Evolutionary conservation across 352 stramenopile species (phyloP).

Genomic region (Globisporangium polare): DNA sequence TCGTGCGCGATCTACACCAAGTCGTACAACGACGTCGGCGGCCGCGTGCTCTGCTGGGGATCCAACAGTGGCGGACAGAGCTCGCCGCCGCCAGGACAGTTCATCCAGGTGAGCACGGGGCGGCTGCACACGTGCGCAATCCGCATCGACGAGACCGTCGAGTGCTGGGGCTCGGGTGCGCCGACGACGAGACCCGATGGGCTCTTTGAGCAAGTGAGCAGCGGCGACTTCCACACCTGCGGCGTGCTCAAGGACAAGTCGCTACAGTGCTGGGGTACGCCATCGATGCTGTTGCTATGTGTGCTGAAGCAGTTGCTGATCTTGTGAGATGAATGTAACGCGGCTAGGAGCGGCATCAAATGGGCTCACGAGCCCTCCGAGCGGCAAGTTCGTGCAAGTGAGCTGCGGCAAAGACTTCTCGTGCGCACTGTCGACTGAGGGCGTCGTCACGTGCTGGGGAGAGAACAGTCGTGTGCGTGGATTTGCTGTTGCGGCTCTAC

Average conservation of each 20-base stretch:
- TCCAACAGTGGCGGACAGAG: slow-evolving; percentile 58
- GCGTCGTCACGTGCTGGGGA: slow-evolving; percentile 54
- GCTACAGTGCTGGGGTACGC: slow-evolving; percentile 70
- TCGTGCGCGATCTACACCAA: slow-evolving; percentile 74
- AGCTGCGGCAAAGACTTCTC: slow-evolving; percentile 70
- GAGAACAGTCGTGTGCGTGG: slow-evolving; percentile 48
- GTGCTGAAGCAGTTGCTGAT: not conserved
- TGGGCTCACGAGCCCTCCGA: slow-evolving; percentile 31
- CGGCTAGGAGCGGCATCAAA: slow-evolving; percentile 27
- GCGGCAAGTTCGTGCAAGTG: slow-evolving; percentile 71
- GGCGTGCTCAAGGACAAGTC: slow-evolving; percentile 77
- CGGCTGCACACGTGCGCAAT: slow-evolving; percentile 76
- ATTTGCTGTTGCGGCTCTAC: not conserved
- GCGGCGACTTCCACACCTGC: slow-evolving; percentile 71
- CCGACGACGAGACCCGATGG: slow-evolving; percentile 47
- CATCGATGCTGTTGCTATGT: not conserved
- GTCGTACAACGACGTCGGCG: slow-evolving; percentile 63
- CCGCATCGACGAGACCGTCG: slow-evolving; percentile 68
- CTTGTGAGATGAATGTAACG: not conserved
- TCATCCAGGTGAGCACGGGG: slow-evolving; percentile 77
- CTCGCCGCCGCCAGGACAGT: slow-evolving; percentile 37
- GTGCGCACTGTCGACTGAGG: slow-evolving; percentile 50
- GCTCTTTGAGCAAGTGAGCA: slow-evolving; percentile 81
- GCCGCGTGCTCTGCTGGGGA: slow-evolving; percentile 77
- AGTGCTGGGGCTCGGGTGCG: slow-evolving; percentile 69